Evolutionary conservation across 768 basidiomycete species (phyloP), one percentile per base, ranked within the genome.

Genomic region (Rubroboletus pulcherrimus): DNA sequence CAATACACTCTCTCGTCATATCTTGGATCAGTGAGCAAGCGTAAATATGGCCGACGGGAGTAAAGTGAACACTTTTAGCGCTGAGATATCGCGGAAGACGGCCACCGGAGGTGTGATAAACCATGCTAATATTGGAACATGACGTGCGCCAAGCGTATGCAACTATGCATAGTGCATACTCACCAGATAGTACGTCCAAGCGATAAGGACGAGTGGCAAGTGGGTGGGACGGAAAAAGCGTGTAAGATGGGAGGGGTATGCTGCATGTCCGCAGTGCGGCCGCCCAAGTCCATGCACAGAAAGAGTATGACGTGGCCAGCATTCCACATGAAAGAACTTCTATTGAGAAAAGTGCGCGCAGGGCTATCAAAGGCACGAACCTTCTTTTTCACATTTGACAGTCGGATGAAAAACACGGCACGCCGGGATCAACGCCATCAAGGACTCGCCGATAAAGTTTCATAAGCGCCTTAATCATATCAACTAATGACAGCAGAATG

Each of bases 371-470:
- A 66, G 48, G 59, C 43, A 66, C 56, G 29, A 29, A 63, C 62
- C 62, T 69, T 61, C 54, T 53, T 57, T 59, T 58, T 58, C 59
- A 60, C 63, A 63, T 52, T 54, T 41, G 62, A 54, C 46, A 24
- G 41, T 55, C 58, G 47, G 61, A 68, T 51, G 53, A 50, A 58
- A 54, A 56, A 59, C 15, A 58, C 41, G 58, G 67, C 60, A 62
- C 48, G 43, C 53, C 53, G 63, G 55, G 49, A 69, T 69, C 57
- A 69, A 64, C 60, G 49, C 66, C 60, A 66, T 64, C 65, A 64
- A 64, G 35, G 57, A 55, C 56, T 30, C 29, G 40, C 54, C 57
- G 59, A 58, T 69, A 67, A 57, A 55, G 66, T 68, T 69, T 69
- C 66, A 69, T 69, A 67, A 58, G 49, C 58, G 48, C 49, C 49